Base-by-base conservation (phyloP, 139 green algal genomes). In the Chlamydomonas schloesseri region DNA sequence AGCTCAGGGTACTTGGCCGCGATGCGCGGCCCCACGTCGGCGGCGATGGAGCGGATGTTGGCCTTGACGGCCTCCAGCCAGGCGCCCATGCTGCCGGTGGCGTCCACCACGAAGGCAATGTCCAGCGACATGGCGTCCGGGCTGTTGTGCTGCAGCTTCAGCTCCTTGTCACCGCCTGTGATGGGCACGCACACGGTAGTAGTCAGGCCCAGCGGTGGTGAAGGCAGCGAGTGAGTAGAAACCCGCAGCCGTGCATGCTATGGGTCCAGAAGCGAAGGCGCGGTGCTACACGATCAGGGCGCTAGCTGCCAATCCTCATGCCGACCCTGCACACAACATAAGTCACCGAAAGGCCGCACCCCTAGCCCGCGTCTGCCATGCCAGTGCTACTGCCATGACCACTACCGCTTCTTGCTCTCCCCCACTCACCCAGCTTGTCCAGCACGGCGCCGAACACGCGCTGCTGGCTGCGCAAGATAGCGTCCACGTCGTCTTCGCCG, bases 31-130 rank as follows among this genome's bases (percentile, higher is more conserved):
- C 79, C n/a, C 11, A 93, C 81, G 33, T 47, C 67, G 17, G 55
- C 31, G 17, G 76, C 75, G 53, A 93, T 91, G 31, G 81, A 73
- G 5, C 78, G 70, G 28, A 93, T 82, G 53, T 93, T 84, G 26
- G 81, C 72, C 82, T 91, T 90, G 73, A 67, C 78, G 17, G 84
- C 89, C 33, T 88, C 84, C 28, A 92, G 87, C 89, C 89, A 92
- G 47, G 73, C 79, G 28, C 34, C 33, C 89, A 92, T 92, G 58
- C 60, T 83, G 64, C 89, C 89, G 34, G 89, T 90, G 46, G 82
- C 73, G 50, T 92, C 89, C 21, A 92, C 10, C 37, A 72, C 76
- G 70, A 90, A 92, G 69, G 84, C 89, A 21, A 92, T 57, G 78
- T 92, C 89, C 42, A 92, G 71, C 11, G 60, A 81, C 78, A 92